A percentile compares a stretch with the other conserved stretches of the same genome.
Conservation (phyloP, 2,329 filamentous ascomycete genomes). For the Chaetomium sp. region DNA sequence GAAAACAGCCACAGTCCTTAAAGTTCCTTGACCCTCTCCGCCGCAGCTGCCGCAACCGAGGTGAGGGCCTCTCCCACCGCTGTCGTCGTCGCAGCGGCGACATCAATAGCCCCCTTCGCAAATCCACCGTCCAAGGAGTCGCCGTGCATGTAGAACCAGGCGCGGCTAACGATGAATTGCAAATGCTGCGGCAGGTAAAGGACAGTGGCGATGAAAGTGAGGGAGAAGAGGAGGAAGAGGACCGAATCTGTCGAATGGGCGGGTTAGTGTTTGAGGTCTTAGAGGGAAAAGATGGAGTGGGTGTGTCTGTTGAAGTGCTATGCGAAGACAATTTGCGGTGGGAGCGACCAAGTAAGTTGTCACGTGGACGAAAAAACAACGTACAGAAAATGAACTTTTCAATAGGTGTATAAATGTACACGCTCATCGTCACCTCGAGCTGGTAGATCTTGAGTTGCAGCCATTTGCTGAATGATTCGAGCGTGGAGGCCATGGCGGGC, state of each 20-base stretch:
- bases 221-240: slow-evolving; percentile 80
- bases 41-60: slow-evolving; percentile 29
- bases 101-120: slow-evolving; percentile 30
- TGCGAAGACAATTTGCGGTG: too few relatives aligned
- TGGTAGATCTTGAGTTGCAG: slow-evolving; percentile 94
- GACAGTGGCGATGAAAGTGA: slow-evolving; percentile 78
- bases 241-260: slow-evolving; percentile 61
- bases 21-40: slow-evolving; percentile 33
- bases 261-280: not conserved
- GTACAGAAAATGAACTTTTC: slow-evolving; percentile 97
- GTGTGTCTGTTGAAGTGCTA: too few relatives aligned
- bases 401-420: slow-evolving; percentile 95
- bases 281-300: too few relatives aligned
- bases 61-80: slow-evolving; percentile 17
- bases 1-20: slow-evolving; percentile 17
- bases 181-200: slow-evolving; percentile 94
- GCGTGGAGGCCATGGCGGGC: slow-evolving; percentile 35
- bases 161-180: slow-evolving; percentile 70
- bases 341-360: too few relatives aligned
- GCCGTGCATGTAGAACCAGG: slow-evolving; percentile 92
- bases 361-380: slow-evolving; percentile 29
- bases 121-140: slow-evolving; percentile 47
- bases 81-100: not conserved
- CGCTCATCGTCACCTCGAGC: slow-evolving; percentile 91
- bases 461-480: slow-evolving; percentile 66